Evolutionary conservation across 164 flowering plant species (phyloP), one percentile per base, ranked within the genome.

Genomic region (Dillenia turbinata): DNA sequence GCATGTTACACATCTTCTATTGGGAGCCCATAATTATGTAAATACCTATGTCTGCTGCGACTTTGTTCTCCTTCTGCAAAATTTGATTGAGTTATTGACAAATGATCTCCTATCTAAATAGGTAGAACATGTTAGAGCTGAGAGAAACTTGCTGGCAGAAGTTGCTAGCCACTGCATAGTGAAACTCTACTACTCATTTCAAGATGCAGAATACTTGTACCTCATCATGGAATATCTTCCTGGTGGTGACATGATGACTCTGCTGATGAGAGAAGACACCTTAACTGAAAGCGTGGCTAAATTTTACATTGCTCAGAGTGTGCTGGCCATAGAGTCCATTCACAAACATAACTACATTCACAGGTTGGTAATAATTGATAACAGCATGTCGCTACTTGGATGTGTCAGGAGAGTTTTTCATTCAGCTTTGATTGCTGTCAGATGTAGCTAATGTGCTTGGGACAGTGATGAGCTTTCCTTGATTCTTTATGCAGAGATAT

Each of bases 51-150:
- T 33, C 5, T 4, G 6, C 40, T 33, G 40, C 40, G 6, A 33
- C 40, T 33, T 33, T 33, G 40, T 51, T 12, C 17, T 26, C 56
- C 13, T 44, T 57, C 13, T 33, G 26, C 45, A 22, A 65, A 44
- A 49, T 9, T 16, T 57, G 47, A 14, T 53, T 43, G 10, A 46
- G 14, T 62, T 47, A 44, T 63, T 40, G 46, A 22, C 14, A 52
- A n/a, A 45, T 63, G 45, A 33, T 52, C 13, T 62, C 44, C 52
- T 43, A 33, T 58, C 54, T 52, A 13, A 45, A 15, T 65, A 81
- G 85, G 85, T 81, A 58, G 85, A 81, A 70, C 85, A 81, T 72
- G 85, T 81, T 55, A 77, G 79, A 73, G 85, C 85, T 54, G 85
- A 81, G 65, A 77, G 85, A 61, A 77, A 81, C 69, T 64, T 81